These are phyloP conservation scores for Erythrobasidium hasegawianum DNA, from an alignment of 1,284 basidiomycete genomes.

Conservation along the genomic window DNA sequence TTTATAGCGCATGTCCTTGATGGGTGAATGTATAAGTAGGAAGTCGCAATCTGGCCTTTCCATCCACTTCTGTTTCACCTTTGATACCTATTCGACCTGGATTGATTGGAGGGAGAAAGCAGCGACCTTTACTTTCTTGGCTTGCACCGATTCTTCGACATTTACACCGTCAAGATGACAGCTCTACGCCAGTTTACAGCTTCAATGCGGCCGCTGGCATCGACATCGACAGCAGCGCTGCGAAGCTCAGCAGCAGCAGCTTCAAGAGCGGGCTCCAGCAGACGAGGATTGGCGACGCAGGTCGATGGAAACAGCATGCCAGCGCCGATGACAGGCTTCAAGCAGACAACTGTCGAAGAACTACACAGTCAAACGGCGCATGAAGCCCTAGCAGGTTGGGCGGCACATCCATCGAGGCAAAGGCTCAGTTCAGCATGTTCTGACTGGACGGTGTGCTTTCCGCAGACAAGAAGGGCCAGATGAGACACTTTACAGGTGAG, in stretches of 20 bases:
- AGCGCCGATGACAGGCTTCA: constrained; percentile 14
- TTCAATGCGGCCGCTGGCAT: constrained; percentile 22
- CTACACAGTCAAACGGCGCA: constrained; percentile 23
- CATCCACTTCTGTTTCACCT: no score
- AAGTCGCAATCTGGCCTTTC: no score
- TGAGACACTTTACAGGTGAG: constrained; percentile 78
- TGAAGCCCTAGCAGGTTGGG: constrained; percentile 20
- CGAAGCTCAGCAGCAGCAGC: constrained; percentile 10
- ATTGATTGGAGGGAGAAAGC: no score
- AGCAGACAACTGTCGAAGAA: constrained; percentile 31
- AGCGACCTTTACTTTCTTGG: no score
- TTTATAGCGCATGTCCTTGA: no score
- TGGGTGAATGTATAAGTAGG: no score
- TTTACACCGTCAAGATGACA: constrained; percentile 7
- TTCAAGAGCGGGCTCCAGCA: constrained; percentile 11
- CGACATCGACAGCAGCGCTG: constrained; percentile 10
- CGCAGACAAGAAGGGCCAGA: constrained; percentile 24
- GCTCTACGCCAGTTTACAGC: constrained; percentile 15
- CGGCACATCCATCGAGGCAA: background rate
- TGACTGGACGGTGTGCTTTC: background rate
- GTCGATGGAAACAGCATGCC: constrained; percentile 7
- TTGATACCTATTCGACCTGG: no score
- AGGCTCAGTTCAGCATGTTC: background rate
- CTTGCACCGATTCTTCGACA: background rate
- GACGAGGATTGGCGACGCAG: constrained; percentile 18